These are phyloP conservation scores for Phytopythium aichiense DNA, from an alignment of 352 stramenopile genomes.

Conservation along the genomic window DNA sequence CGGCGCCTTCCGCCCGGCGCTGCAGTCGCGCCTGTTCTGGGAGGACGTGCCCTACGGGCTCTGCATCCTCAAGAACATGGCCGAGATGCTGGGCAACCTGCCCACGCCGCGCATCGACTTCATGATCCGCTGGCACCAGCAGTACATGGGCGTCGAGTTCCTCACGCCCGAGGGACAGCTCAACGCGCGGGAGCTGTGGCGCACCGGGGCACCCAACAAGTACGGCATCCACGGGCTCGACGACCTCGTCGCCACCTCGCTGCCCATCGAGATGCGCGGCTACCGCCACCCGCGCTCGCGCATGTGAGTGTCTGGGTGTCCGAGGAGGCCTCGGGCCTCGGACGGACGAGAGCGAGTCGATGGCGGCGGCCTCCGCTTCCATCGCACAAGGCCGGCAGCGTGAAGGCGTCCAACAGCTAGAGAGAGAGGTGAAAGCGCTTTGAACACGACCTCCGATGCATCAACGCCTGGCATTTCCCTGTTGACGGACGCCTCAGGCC, in stretches of 20 bases:
- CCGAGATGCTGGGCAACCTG: constrained; percentile 91
- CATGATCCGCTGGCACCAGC: constrained; percentile 93
- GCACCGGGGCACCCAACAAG: constrained; percentile 87
- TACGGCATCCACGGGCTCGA: constrained; percentile 90
- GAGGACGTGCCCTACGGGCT: constrained; percentile 91
- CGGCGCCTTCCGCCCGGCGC: constrained; percentile 74
- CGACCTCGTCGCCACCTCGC: constrained; percentile 87
- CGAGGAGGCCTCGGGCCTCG: no score
- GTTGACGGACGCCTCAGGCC: background rate
- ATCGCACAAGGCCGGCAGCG: background rate
- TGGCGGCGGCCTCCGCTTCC: constrained; percentile 9
- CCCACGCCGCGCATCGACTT: constrained; percentile 91
- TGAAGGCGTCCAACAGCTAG: background rate
- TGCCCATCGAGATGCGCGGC: constrained; percentile 83
- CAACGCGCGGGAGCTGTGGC: constrained; percentile 85
- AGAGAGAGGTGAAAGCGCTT: background rate
- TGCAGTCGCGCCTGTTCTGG: constrained; percentile 89
- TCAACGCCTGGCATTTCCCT: background rate
- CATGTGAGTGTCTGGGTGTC: constrained; percentile 25
- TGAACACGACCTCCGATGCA: background rate
- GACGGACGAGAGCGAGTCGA: constrained; percentile 1
- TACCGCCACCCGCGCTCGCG: constrained; percentile 88
- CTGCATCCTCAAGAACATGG: constrained; percentile 93
- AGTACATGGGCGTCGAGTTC: constrained; percentile 89
- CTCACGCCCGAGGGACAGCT: constrained; percentile 84